Evolutionary conservation across 139 green algal species (phyloP).

Genomic region (Picochlorum sp.): DNA sequence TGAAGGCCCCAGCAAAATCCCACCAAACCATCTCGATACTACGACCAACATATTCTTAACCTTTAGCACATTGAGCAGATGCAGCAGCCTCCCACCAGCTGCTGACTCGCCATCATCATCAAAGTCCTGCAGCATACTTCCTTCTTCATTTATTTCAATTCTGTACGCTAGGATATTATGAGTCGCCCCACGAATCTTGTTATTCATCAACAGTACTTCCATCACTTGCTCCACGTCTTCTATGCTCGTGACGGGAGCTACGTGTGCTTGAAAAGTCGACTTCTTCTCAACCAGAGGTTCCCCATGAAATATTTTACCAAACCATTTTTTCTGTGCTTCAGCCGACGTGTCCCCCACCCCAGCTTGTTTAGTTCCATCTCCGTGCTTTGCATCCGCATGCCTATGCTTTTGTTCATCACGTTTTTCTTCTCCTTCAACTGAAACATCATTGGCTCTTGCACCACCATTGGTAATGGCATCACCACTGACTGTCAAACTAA

Average conservation of each 20-base stretch:
- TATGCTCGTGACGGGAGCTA: constrained; percentile 24
- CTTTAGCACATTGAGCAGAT: constrained; percentile 55
- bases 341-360: neutral
- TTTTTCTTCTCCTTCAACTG: neutral
- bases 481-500: constrained; percentile 1
- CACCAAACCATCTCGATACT: constrained; percentile 74
- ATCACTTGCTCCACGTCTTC: constrained; percentile 56
- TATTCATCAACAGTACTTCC: constrained; percentile 49
- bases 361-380: neutral
- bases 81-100: constrained; percentile 66
- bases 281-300: constrained; percentile 55
- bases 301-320: constrained; percentile 38
- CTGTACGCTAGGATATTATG: constrained; percentile 85
- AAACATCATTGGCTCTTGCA: neutral
- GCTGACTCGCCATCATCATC: constrained; percentile 81
- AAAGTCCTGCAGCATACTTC: constrained; percentile 50
- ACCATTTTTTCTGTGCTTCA: neutral
- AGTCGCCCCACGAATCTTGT: constrained; percentile 66
- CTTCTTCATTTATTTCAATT: constrained; percentile 24
- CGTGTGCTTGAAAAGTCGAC: constrained; percentile 62
- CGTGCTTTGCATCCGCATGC: neutral
- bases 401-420: neutral
- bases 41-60: constrained; percentile 51
- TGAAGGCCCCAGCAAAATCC: constrained; percentile 53
- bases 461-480: neutral